These are phyloP conservation scores for Vitis rotundifolia DNA, from an alignment of 164 flowering plant species.

Conservation along the genomic window DNA sequence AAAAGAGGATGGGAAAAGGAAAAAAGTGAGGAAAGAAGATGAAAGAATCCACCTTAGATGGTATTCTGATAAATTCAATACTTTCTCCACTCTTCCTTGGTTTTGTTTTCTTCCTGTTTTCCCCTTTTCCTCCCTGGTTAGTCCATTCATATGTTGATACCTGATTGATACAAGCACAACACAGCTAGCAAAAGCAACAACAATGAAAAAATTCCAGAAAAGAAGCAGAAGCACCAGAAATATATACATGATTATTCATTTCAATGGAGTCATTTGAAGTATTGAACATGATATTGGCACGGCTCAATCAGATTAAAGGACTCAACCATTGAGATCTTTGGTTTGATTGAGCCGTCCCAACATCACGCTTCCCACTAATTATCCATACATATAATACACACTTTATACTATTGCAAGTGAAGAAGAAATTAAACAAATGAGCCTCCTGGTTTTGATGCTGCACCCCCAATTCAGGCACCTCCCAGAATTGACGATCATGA, in stretches of 20 bases:
- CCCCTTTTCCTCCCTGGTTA: background rate
- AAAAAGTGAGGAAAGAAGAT: background rate
- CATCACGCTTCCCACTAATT: background rate
- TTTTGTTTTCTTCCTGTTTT: background rate
- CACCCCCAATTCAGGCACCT: no score
- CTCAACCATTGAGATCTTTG: slow-evolving; percentile 2
- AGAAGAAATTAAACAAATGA: no score
- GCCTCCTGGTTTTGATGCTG: no score
- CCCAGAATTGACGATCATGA: no score
- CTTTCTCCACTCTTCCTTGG: background rate
- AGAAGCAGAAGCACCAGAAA: no score
- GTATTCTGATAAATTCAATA: background rate
- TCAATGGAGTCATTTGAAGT: no score
- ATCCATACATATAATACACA: background rate
- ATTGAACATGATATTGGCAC: slow-evolving; percentile 55
- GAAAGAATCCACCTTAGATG: background rate
- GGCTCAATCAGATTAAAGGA: slow-evolving; percentile 74
- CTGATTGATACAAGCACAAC: background rate
- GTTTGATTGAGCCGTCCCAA: slow-evolving; percentile 3
- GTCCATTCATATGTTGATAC: background rate
- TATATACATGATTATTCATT: no score
- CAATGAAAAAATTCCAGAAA: background rate
- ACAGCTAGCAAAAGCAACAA: no score
- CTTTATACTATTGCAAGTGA: no score
- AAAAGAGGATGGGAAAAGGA: background rate